Evolutionary conservation across 2,329 filamentous ascomycete genomes (phyloP).

Genomic region (Magnaporthales sp.): DNA sequence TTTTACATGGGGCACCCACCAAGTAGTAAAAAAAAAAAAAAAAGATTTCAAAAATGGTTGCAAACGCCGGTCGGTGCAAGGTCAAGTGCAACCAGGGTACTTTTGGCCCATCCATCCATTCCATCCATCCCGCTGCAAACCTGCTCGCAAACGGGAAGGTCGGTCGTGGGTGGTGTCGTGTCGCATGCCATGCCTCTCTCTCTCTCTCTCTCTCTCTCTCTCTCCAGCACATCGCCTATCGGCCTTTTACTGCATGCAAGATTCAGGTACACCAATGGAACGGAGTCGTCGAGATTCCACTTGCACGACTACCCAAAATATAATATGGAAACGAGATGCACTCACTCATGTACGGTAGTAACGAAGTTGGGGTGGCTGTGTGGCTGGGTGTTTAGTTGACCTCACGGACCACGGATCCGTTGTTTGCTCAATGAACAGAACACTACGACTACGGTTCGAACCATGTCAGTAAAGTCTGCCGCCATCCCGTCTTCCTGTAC

Average conservation of each 20-base stretch:
- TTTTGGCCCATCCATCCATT: not conserved
- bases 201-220: conserved; percentile 1
- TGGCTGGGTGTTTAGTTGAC: not conserved
- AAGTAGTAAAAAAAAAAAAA: no score
- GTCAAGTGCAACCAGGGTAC: not conserved
- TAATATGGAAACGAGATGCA: not conserved
- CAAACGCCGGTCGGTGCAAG: not conserved
- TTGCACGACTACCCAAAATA: not conserved
- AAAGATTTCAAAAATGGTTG: no score
- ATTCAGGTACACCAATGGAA: conserved; percentile 16
- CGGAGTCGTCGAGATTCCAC: not conserved
- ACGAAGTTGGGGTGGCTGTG: not conserved
- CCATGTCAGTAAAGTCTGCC: not conserved
- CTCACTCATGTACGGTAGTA: not conserved
- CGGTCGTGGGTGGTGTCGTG: conserved; percentile 1
- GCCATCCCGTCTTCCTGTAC: not conserved
- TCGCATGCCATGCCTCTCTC: not conserved
- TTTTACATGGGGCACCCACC: no score
- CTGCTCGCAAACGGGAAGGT: not conserved
- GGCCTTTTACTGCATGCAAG: conserved; percentile 10
- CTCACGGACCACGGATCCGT: not conserved
- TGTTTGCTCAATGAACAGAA: not conserved
- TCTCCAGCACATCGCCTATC: not conserved
- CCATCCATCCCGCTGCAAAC: not conserved
- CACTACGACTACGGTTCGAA: not conserved